Base-by-base conservation (phyloP, 345 rosid species). In the Isatis tinctoria region DNA sequence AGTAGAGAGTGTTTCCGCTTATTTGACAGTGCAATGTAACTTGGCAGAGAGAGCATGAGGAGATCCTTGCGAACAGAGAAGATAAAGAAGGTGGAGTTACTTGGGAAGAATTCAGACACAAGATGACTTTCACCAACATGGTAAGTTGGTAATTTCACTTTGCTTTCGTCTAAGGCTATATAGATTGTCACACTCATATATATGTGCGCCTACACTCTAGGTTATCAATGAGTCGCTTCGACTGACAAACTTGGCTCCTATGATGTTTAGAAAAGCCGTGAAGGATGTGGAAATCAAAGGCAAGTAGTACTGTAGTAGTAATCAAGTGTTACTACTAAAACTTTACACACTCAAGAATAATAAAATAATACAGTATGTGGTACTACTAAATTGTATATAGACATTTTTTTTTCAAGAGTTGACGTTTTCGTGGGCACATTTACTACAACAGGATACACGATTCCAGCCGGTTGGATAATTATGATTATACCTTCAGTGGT, bases 221-320 rank as follows among this genome's bases (percentile, higher is more conserved):
- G 84, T 82, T 20, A 78, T 88, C 22, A 82, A 88, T 69, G 87
- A 87, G 78, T 59, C 80, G 3, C 64, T 82, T 3, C 78, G 85
- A 20, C 37, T 87, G 20, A 49, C 78, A 73, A 84, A 84, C 49
- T 14, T 81, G 8, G 76, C 71, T 14, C 83, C 83, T 12, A 68
- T 61, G 43, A 45, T 81, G 37, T 71, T 81, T 26, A 72, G 90
- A 20, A 87, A 80, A 63, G 85, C 64, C 0, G 17, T 61, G 6
- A 41, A 57, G 27, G 85, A 84, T 53, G 73, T 83, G 6, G 52
- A 85, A 45, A 62, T 82, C 36, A 79, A 70, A 7, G 77, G 56
- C 56, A 49, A 20, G 56, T 49, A 49, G 18, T 16, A 9, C 33
- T 30, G 6, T 1, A 37, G 45, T 47, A 47, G 12, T 17, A 17